Conservation (phyloP, 148 eudicot species). For the Chenopodium album region DNA sequence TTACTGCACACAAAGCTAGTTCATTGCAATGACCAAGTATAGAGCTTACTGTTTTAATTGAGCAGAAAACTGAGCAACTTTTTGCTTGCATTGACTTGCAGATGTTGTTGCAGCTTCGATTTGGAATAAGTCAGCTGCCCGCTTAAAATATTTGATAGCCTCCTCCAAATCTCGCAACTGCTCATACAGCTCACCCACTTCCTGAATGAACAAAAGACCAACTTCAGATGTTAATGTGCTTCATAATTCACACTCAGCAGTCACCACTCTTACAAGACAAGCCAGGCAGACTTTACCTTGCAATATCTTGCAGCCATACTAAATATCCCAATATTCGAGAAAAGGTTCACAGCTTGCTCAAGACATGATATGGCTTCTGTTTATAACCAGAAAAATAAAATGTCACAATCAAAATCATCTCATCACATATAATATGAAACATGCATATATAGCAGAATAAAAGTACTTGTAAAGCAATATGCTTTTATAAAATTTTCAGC, state of each 20-base stretch:
- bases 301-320: slow-evolving; percentile 47
- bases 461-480: neutral
- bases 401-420: neutral
- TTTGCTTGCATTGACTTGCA: slow-evolving; percentile 71
- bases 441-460: neutral
- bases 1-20: neutral
- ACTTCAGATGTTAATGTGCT: neutral
- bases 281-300: slow-evolving; percentile 37
- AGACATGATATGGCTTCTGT: slow-evolving; percentile 56
- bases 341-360: slow-evolving; percentile 46
- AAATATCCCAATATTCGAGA: slow-evolving; percentile 36
- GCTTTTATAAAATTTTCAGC: neutral
- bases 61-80: slow-evolving; percentile 61
- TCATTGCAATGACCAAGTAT: neutral
- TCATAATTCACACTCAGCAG: neutral
- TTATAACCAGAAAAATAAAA: neutral
- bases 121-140: slow-evolving; percentile 53
- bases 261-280: neutral
- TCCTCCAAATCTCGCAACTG: slow-evolving; percentile 48
- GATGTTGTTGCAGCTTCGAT: slow-evolving; percentile 51
- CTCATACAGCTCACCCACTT: slow-evolving; percentile 61
- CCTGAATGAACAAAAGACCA: slow-evolving; percentile 31
- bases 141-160: slow-evolving; percentile 48
- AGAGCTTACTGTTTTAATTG: slow-evolving; percentile 48
- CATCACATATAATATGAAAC: neutral